These are phyloP conservation scores for Speleostelium caveatum DNA, from an alignment of 78 protist species.

Conservation along the genomic window DNA sequence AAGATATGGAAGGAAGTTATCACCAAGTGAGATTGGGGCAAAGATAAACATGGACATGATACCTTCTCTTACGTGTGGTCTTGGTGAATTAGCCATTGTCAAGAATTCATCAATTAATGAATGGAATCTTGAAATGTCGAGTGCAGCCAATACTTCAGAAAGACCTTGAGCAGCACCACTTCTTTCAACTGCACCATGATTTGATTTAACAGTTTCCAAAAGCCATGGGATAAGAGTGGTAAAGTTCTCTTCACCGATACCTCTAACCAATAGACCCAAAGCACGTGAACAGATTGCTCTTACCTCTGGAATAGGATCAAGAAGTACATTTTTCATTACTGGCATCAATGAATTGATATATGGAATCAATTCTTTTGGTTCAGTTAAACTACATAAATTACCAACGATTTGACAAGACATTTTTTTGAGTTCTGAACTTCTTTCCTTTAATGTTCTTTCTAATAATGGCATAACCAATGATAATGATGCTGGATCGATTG, in stretches of 20 bases:
- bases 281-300: slow-evolving; percentile 77
- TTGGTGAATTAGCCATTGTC: slow-evolving; percentile 53
- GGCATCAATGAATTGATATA: slow-evolving; percentile 85
- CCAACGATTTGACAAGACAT: slow-evolving; percentile 88
- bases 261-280: slow-evolving; percentile 76
- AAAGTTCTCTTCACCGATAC: slow-evolving; percentile 90
- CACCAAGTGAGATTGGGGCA: slow-evolving; percentile 85
- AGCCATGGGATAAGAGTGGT: slow-evolving; percentile 88
- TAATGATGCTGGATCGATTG: slow-evolving; percentile 97
- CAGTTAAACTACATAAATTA: slow-evolving; percentile 86
- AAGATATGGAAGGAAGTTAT: slow-evolving; percentile 60
- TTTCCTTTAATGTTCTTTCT: slow-evolving; percentile 90
- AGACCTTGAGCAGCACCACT: slow-evolving; percentile 95
- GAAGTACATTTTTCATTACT: slow-evolving; percentile 77
- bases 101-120: slow-evolving; percentile 74
- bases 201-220: slow-evolving; percentile 73
- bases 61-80: slow-evolving; percentile 83
- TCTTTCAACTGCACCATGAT: slow-evolving; percentile 87
- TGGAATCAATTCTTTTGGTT: slow-evolving; percentile 88
- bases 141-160: slow-evolving; percentile 82
- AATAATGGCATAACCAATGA: slow-evolving; percentile 96
- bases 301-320: slow-evolving; percentile 93
- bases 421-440: slow-evolving; percentile 83
- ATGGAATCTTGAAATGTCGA: slow-evolving; percentile 83
- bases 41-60: slow-evolving; percentile 67